Evolutionary conservation across 768 basidiomycete genomes (phyloP).

Genomic region (Rhizopogon vesiculosus): DNA sequence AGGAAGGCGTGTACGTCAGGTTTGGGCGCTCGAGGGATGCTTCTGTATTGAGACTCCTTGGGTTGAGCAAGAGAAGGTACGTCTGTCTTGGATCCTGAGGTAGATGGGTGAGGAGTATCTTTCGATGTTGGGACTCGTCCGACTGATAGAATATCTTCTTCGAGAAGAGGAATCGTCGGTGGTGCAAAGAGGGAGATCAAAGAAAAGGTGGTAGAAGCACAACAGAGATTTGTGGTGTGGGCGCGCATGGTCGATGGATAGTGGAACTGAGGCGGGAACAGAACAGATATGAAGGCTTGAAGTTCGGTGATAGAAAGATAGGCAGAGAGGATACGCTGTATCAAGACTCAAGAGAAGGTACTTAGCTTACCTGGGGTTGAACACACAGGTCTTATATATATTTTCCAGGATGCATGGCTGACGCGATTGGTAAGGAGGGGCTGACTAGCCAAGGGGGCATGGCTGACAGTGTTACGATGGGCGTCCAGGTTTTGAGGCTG

Average conservation of each 20-base stretch:
- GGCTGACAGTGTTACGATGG: neutral
- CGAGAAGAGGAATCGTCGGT: slow-evolving; percentile 10
- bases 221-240: slow-evolving; percentile 6
- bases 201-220: neutral
- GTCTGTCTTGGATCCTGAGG: slow-evolving; percentile 4
- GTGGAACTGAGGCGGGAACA: slow-evolving; percentile 5
- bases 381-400: slow-evolving; percentile 2
- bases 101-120: neutral
- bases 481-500: neutral
- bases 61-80: slow-evolving; percentile 9
- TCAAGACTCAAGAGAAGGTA: neutral
- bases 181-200: slow-evolving; percentile 3
- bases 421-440: slow-evolving; percentile 2
- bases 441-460: neutral
- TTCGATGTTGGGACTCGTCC: slow-evolving; percentile 17
- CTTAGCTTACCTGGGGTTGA: neutral
- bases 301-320: neutral
- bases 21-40: slow-evolving; percentile 23
- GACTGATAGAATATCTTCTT: slow-evolving; percentile 13
- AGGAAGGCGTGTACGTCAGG: slow-evolving; percentile 22
- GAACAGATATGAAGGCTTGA: neutral
- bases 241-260: slow-evolving; percentile 2
- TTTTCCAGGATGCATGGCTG: slow-evolving; percentile 7
- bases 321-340: neutral
- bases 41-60: slow-evolving; percentile 6